phyloP scores from a whole-genome alignment of 2,329 filamentous ascomycete species.

The Cladosporium halotolerans region DNA sequence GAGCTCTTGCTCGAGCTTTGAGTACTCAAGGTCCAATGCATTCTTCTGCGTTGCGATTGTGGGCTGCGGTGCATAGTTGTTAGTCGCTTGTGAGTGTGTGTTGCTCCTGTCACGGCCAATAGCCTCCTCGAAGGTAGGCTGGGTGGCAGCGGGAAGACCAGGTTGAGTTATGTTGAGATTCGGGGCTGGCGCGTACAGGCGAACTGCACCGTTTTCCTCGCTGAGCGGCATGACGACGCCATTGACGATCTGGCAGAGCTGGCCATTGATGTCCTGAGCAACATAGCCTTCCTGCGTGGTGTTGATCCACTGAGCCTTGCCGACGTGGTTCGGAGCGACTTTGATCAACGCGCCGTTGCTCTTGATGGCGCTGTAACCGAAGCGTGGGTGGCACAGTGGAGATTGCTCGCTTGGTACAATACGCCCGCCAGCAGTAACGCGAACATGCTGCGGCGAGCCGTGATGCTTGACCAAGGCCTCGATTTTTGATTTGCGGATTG shows the following conservation, averaged over 20 bases:
- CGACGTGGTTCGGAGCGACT: slow-evolving; percentile 31
- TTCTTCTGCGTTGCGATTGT: slow-evolving; percentile 26
- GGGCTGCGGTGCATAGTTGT: slow-evolving; percentile 15
- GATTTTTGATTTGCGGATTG: slow-evolving; percentile 44
- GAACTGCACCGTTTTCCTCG: slow-evolving; percentile 28
- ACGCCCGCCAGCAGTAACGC: slow-evolving; percentile 47
- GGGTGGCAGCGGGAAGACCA: slow-evolving; percentile 10
- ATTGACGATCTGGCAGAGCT: slow-evolving; percentile 33
- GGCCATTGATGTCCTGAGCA: slow-evolving; percentile 31
- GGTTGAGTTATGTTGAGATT: slow-evolving; percentile 28
- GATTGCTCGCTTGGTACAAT: slow-evolving; percentile 45
- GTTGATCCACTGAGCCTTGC: slow-evolving; percentile 23
- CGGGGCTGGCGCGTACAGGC: slow-evolving; percentile 31
- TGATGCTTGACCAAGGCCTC: slow-evolving; percentile 47
- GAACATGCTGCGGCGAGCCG: slow-evolving; percentile 45
- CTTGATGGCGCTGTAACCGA: slow-evolving; percentile 33
- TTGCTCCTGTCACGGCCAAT: neutral
- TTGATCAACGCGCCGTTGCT: slow-evolving; percentile 33
- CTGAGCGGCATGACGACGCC: slow-evolving; percentile 30
- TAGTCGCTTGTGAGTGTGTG: neutral
- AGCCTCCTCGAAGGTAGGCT: slow-evolving; percentile 2
- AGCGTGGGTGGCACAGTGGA: slow-evolving; percentile 33
- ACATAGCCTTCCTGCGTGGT: slow-evolving; percentile 29
- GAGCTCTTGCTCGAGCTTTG: slow-evolving; percentile 30
- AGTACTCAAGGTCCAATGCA: slow-evolving; percentile 32